phyloP scores from a whole-genome alignment of 2,329 filamentous ascomycete genomes.

The Byssoonygena ceratinophila region DNA sequence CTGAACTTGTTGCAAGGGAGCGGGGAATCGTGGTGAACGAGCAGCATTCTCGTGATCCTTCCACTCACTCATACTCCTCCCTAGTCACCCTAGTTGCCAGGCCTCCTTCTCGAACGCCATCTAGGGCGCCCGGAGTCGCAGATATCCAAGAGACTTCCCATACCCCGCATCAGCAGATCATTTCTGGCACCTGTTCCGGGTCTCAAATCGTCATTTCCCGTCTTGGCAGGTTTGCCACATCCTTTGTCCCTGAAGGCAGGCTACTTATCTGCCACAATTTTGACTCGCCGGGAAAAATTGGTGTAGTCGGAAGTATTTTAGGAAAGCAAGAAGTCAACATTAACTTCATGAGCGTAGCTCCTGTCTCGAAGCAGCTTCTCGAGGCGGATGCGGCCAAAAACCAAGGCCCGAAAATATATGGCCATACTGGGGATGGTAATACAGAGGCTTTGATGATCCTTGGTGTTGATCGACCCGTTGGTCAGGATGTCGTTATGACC shows the following conservation, averaged over 20 bases:
- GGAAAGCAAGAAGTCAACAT: conserved; percentile 66
- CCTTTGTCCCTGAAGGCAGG: conserved; percentile 62
- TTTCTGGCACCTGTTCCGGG: conserved; percentile 35
- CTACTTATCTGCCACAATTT: conserved; percentile 72
- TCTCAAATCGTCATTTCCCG: conserved; percentile 53
- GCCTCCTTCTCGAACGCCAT: conserved; percentile 26
- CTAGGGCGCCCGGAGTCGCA: conserved; percentile 27
- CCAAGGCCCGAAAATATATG: conserved; percentile 5
- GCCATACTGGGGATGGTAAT: conserved; percentile 28
- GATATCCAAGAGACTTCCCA: conserved; percentile 13
- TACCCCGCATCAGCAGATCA: conserved; percentile 39
- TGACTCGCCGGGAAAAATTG: conserved; percentile 72
- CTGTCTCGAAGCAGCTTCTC: conserved; percentile 24
- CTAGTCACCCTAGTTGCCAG: conserved; percentile 58
- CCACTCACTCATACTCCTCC: conserved; percentile 56
- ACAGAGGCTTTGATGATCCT: conserved; percentile 75
- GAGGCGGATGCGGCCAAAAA: conserved; percentile 4
- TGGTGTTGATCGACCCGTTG: conserved; percentile 57
- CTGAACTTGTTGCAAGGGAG: conserved; percentile 61
- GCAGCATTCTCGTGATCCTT: conserved; percentile 51
- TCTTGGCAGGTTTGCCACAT: conserved; percentile 61
- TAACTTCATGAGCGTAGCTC: conserved; percentile 64
- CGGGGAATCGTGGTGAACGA: conserved; percentile 70
- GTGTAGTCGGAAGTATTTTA: conserved; percentile 60
- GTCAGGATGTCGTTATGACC: conserved; percentile 43